Percentiles rank a stretch among this genome's conserved stretches.
phyloP scores from a whole-genome alignment of 2,329 filamentous ascomycete genomes.

The Huntiella moniliformis region DNA sequence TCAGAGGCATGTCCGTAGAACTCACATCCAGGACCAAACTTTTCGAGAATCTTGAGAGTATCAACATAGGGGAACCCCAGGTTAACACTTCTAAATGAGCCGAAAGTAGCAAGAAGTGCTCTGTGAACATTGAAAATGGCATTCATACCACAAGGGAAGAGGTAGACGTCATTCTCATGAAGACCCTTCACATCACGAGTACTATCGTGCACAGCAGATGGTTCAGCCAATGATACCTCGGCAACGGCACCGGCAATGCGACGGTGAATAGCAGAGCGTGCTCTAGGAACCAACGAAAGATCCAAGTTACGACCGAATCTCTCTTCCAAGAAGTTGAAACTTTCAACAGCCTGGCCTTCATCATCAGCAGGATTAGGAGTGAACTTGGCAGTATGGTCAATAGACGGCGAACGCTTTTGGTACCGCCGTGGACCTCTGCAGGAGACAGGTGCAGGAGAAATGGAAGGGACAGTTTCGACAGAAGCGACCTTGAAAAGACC shows the following conservation, averaged over 20 bases:
- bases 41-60: slow-evolving; percentile 83
- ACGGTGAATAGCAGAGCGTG: slow-evolving; percentile 67
- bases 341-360: slow-evolving; percentile 33
- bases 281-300: slow-evolving; percentile 56
- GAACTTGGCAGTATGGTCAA: slow-evolving; percentile 9
- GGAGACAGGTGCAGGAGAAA: slow-evolving; percentile 20
- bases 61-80: slow-evolving; percentile 98
- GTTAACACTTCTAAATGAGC: slow-evolving; percentile 57
- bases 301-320: slow-evolving; percentile 84
- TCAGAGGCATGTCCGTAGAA: slow-evolving; percentile 73
- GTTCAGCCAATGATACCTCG: slow-evolving; percentile 26
- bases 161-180: slow-evolving; percentile 69
- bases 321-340: slow-evolving; percentile 72
- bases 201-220: slow-evolving; percentile 18
- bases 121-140: slow-evolving; percentile 81
- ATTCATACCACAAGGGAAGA: slow-evolving; percentile 85
- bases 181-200: slow-evolving; percentile 43
- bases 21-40: slow-evolving; percentile 73
- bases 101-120: slow-evolving; percentile 45
- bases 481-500: slow-evolving; percentile 28
- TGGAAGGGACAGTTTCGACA: slow-evolving; percentile 15
- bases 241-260: slow-evolving; percentile 77
- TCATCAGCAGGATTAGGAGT: slow-evolving; percentile 13
- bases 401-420: slow-evolving; percentile 6
- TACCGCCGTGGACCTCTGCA: slow-evolving; percentile 22